Conservation (phyloP, 2,329 filamentous ascomycete species). For the Ceratocystis harringtonii region DNA sequence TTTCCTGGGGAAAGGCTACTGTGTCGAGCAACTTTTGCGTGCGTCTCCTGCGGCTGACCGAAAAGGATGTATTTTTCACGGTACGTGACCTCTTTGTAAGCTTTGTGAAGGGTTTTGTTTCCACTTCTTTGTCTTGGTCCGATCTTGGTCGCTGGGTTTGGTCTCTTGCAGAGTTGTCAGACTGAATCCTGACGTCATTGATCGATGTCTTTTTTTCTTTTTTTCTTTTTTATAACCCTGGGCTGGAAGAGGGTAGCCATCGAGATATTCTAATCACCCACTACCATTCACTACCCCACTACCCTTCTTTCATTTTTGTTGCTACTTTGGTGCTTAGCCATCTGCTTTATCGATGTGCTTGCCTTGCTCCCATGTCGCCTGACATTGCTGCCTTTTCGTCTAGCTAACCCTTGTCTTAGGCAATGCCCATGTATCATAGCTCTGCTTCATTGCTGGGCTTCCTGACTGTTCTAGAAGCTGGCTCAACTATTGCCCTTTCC, state of each 20-base stretch:
- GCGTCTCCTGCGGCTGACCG: slow-evolving; percentile 41
- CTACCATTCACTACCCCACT: background rate
- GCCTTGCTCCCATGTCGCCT: no score
- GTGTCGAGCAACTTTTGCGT: slow-evolving; percentile 37
- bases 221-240: background rate
- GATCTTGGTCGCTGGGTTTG: background rate
- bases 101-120: background rate
- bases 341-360: no score
- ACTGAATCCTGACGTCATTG: background rate
- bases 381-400: background rate
- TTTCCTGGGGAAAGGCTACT: slow-evolving; percentile 55
- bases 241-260: background rate
- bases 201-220: background rate
- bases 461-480: slow-evolving; percentile 40
- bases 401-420: slow-evolving; percentile 29
- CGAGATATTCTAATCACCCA: background rate
- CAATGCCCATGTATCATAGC: slow-evolving; percentile 82
- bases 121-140: background rate
- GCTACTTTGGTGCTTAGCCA: background rate
- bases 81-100: slow-evolving; percentile 29
- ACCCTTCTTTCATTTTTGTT: background rate
- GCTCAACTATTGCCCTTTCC: slow-evolving; percentile 55
- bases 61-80: slow-evolving; percentile 59
- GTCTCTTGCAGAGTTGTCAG: background rate
- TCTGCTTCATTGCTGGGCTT: slow-evolving; percentile 61